Base-by-base conservation (phyloP, 148 eudicot species). In the Nepenthes mirabilis region DNA sequence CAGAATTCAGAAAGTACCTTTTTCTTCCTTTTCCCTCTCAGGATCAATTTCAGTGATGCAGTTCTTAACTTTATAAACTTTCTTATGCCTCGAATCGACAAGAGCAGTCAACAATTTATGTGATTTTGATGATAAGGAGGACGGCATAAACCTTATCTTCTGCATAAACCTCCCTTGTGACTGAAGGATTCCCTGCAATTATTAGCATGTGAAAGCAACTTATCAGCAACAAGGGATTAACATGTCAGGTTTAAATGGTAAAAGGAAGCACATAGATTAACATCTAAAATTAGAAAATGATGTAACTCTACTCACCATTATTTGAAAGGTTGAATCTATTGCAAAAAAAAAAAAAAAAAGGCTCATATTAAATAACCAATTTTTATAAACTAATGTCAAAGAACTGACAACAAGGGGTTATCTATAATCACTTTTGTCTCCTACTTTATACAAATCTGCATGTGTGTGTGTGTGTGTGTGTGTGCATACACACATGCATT, bases 141-240 rank as follows among this genome's bases (percentile, higher is more conserved):
- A 89, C 36, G 99, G 99, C 99, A 89, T 94, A 64, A 94, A 94
- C 67, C 85, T 81, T 96, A 94, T 89, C 70, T 94, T 93, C 52
- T 66, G 82, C 35, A 76, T 63, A 47, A 94, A 69, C 75, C 84
- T 79, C 57, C 99, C 99, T 75, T 93, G 96, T 57, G 99, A 88
- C 75, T 88, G 95, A 58, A 86, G 84, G 47, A 93, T 88, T 50
- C 99, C 96, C 99, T 94, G 54, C n/a, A n/a, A n/a, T n/a, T n/a
- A n/a, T n/a, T n/a, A 68, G 34, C 64, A 58, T 3, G 3, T 2
- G 7, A 40, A 40, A 7, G 43, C 43, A 40, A 40, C 7, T 9
- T 49, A 49, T 49, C 12, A 2, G 11, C 14, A 49, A 49, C 12
- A 9, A 12, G 4, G 11, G 52, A 4, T 49, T 49, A n/a, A 2